These are phyloP conservation scores for Coemansia sp. DNA, from an alignment of 192 early-diverging fungal genomes.

Conservation along the genomic window DNA sequence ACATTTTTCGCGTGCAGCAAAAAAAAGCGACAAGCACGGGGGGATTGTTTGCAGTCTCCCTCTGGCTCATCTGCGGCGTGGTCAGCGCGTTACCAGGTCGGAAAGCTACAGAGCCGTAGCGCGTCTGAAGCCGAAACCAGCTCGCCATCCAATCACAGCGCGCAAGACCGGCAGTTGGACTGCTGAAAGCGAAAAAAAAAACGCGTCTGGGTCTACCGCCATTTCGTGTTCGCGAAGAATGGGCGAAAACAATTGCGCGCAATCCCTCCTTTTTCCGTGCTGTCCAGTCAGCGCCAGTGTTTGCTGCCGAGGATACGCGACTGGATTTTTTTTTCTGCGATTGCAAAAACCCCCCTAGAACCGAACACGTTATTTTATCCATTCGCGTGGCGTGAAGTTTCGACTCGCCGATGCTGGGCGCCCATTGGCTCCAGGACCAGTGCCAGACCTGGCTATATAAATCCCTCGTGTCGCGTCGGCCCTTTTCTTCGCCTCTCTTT, in stretches of 20 bases:
- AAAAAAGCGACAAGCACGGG: neutral
- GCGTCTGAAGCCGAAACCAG: no score
- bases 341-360: no score
- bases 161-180: neutral
- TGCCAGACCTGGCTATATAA: neutral
- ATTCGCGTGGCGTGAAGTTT: neutral
- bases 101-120: neutral
- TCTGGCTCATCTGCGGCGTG: neutral
- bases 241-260: neutral
- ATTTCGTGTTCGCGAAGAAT: neutral
- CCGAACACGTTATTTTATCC: no score
- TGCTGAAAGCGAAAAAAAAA: no score
- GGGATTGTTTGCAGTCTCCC: neutral
- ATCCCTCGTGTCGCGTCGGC: neutral
- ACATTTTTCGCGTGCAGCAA: neutral
- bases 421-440: constrained; percentile 2
- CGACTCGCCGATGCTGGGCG: neutral
- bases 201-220: neutral
- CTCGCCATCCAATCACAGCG: constrained; percentile 1
- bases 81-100: neutral
- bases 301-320: constrained; percentile 4
- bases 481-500: neutral
- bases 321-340: neutral
- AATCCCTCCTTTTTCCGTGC: neutral
- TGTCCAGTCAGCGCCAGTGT: neutral